Evolutionary conservation across 2,329 filamentous ascomycete genomes (phyloP).

Genomic region (Zasmidium cellare): DNA sequence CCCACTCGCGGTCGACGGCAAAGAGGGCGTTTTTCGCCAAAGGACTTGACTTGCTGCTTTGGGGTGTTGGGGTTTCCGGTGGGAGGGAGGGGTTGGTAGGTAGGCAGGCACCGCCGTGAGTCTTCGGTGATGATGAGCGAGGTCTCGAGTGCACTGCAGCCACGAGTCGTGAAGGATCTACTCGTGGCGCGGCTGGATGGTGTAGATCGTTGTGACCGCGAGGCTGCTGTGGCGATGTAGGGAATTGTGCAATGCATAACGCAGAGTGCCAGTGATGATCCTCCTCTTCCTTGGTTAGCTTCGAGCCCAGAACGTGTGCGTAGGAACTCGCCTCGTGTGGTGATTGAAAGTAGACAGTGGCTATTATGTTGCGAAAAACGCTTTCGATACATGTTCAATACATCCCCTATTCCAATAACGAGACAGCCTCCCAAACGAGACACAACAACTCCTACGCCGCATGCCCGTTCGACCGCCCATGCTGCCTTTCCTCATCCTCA

Average conservation of each 20-base stretch:
- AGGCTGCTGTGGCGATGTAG: not conserved
- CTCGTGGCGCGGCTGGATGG: not conserved
- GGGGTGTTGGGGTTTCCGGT: too few relatives aligned
- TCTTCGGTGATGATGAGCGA: too few relatives aligned
- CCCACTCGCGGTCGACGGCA: too few relatives aligned
- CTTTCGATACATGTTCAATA: too few relatives aligned
- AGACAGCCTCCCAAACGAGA: not conserved
- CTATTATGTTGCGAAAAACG: too few relatives aligned
- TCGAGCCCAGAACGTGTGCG: not conserved
- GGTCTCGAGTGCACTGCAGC: too few relatives aligned
- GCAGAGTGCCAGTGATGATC: not conserved
- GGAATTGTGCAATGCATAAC: not conserved
- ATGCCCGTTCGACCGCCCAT: conserved; percentile 15
- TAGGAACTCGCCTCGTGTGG: not conserved
- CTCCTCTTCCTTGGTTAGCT: not conserved
- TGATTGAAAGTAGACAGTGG: too few relatives aligned
- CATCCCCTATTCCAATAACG: not conserved
- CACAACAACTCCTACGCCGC: not conserved
- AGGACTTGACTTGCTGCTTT: too few relatives aligned
- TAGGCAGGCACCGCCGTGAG: too few relatives aligned
- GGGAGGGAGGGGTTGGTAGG: too few relatives aligned
- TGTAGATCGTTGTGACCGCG: not conserved
- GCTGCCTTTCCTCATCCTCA: conserved; percentile 11
- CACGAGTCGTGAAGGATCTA: too few relatives aligned
- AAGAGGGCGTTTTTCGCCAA: too few relatives aligned